Percentiles rank a stretch among this genome's conserved stretches.
Evolutionary conservation across 176 grass and related monocot genomes (phyloP).

Genomic region (Cenchrus americanus): DNA sequence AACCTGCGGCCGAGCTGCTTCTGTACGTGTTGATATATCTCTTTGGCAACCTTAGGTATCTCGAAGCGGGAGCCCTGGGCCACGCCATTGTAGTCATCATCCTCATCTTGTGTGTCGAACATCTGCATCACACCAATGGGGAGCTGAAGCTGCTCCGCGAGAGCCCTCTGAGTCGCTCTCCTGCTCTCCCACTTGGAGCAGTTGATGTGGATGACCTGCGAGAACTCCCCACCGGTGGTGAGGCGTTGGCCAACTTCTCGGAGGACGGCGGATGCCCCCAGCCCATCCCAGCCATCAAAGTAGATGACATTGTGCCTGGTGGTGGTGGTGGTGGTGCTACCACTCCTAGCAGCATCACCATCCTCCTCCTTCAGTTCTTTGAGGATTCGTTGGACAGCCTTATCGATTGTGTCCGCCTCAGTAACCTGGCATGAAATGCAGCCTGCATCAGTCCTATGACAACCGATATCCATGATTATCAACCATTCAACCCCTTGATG

Average conservation of each 20-base stretch:
- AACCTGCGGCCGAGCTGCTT: not conserved
- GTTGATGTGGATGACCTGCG: not conserved
- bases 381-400: not conserved
- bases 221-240: not conserved
- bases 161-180: conserved; percentile 3
- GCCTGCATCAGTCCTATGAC: not conserved
- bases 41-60: not conserved
- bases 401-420: not conserved
- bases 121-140: not conserved
- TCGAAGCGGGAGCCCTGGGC: not conserved
- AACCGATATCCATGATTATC: no score
- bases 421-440: not conserved
- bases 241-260: not conserved
- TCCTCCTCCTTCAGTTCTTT: not conserved
- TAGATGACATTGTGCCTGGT: not conserved
- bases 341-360: not conserved
- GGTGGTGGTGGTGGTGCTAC: not conserved
- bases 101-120: conserved; percentile 4
- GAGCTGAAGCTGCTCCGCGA: not conserved
- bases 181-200: not conserved
- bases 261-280: not conserved
- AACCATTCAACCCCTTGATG: no score
- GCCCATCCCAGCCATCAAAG: conserved; percentile 5
- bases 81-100: not conserved
- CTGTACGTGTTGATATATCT: not conserved